A percentile compares a stretch with the other conserved stretches of the same genome.
Conservation (phyloP, 2,329 filamentous ascomycete species). For the Xylaria hypoxylon region DNA sequence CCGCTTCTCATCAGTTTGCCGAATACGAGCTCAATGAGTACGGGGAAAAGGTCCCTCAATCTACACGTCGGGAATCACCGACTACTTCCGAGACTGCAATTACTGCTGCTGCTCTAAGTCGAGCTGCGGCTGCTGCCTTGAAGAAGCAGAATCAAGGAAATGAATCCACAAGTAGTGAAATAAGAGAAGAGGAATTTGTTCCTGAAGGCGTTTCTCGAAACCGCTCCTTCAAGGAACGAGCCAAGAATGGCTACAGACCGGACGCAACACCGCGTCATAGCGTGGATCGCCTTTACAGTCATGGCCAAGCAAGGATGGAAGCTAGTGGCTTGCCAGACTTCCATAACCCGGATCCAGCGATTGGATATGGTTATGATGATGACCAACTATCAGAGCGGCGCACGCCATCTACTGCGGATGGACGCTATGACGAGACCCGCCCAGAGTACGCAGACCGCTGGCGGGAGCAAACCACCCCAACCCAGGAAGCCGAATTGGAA, state of each 20-base stretch:
- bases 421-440: constrained; percentile 69
- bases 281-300: constrained; percentile 66
- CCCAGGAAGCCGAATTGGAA: constrained; percentile 47
- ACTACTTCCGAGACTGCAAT: constrained; percentile 69
- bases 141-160: constrained; percentile 61
- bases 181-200: constrained; percentile 55
- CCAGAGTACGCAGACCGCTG: constrained; percentile 48
- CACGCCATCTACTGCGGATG: constrained; percentile 85
- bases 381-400: constrained; percentile 68
- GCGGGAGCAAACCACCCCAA: constrained; percentile 51
- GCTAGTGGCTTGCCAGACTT: constrained; percentile 77
- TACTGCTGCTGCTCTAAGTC: constrained; percentile 65
- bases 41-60: constrained; percentile 64
- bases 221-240: constrained; percentile 74
- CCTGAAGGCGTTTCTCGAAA: constrained; percentile 68
- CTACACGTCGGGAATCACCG: constrained; percentile 62
- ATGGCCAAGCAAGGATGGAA: constrained; percentile 67
- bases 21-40: constrained; percentile 71
- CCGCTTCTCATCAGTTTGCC: constrained; percentile 59
- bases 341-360: constrained; percentile 79
- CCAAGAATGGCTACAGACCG: constrained; percentile 66
- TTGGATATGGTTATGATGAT: constrained; percentile 72
- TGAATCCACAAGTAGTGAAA: constrained; percentile 53
- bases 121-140: constrained; percentile 63
- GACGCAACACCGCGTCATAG: constrained; percentile 69